These are phyloP conservation scores for Eruca vesicaria DNA, from an alignment of 441 rosid species.

Conservation along the genomic window DNA sequence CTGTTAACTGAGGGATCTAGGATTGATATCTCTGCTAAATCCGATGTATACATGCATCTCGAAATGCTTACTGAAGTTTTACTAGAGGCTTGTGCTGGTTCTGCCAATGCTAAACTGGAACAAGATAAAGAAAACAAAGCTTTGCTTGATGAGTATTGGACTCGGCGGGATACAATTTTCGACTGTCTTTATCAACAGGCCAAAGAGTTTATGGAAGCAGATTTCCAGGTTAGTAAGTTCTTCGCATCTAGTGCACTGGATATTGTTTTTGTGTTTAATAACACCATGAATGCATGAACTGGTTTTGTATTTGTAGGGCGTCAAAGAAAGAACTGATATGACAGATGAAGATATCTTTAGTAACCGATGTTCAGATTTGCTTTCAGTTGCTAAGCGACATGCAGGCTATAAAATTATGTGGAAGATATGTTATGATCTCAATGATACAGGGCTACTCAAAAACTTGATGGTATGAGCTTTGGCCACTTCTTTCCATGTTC, in stretches of 20 bases:
- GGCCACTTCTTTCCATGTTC: too few relatives aligned
- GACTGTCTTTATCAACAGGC: conserved; percentile 69
- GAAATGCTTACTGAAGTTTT: conserved; percentile 70
- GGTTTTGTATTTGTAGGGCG: conserved; percentile 48
- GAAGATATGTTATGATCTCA: conserved; percentile 83
- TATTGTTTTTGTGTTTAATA: too few relatives aligned
- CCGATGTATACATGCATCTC: conserved; percentile 57
- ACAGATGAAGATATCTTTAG: conserved; percentile 48
- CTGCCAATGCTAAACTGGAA: conserved; percentile 70
- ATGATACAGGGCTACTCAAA: conserved; percentile 65
- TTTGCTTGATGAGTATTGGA: conserved; percentile 77
- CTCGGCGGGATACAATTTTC: conserved; percentile 70
- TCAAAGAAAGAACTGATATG: conserved; percentile 41
- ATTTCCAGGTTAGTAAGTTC: conserved; percentile 50
- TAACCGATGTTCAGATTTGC: conserved; percentile 69
- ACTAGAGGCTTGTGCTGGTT: conserved; percentile 71
- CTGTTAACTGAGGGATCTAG: conserved; percentile 58
- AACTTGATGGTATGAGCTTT: conserved; percentile 25
- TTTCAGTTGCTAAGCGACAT: conserved; percentile 74
- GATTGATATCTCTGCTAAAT: conserved; percentile 57
- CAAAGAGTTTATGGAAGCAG: conserved; percentile 50
- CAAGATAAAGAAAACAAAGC: conserved; percentile 71
- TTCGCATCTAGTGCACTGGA: background rate
- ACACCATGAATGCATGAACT: background rate
- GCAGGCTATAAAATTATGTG: conserved; percentile 83